These are phyloP conservation scores for Auriculariales sp. DNA, from an alignment of 768 basidiomycete species.

Conservation along the genomic window DNA sequence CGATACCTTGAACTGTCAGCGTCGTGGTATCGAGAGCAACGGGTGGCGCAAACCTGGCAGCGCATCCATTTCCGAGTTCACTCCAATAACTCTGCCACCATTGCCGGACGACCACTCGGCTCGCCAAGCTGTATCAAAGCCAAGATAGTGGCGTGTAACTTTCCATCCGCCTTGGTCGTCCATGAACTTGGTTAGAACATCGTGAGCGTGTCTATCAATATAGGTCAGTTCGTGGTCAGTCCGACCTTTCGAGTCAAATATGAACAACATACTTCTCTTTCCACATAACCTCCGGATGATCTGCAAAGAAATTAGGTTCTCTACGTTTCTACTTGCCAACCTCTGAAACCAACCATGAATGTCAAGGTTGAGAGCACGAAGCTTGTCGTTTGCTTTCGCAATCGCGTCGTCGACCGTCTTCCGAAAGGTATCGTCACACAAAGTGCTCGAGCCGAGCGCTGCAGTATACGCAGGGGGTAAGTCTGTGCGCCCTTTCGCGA, in stretches of 20 bases:
- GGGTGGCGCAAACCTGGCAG: constrained; percentile 11
- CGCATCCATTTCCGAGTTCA: constrained; percentile 18
- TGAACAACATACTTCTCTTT: constrained; percentile 3
- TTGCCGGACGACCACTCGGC: constrained; percentile 12
- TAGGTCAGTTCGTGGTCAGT: neutral
- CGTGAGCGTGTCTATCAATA: constrained; percentile 12
- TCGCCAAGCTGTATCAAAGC: constrained; percentile 15
- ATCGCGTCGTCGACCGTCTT: constrained; percentile 8
- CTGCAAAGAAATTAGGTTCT: neutral
- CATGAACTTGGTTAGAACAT: constrained; percentile 15
- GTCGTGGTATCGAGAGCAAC: too few species aligned
- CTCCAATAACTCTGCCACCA: constrained; percentile 12
- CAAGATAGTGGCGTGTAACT: constrained; percentile 14
- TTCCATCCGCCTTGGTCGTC: constrained; percentile 12
- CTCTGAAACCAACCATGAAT: constrained; percentile 12
- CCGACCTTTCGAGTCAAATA: too few species aligned
- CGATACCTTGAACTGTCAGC: too few species aligned
- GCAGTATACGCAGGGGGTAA: too few species aligned
- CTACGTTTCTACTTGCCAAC: neutral
- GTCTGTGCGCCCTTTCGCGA: too few species aligned
- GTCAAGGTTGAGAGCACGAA: constrained; percentile 10
- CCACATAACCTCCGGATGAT: constrained; percentile 6
- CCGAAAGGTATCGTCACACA: too few species aligned
- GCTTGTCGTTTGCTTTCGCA: constrained; percentile 5
- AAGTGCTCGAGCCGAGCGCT: too few species aligned